Conservation (phyloP, 2,329 filamentous ascomycete species). For the Trichophyton rubrum region DNA sequence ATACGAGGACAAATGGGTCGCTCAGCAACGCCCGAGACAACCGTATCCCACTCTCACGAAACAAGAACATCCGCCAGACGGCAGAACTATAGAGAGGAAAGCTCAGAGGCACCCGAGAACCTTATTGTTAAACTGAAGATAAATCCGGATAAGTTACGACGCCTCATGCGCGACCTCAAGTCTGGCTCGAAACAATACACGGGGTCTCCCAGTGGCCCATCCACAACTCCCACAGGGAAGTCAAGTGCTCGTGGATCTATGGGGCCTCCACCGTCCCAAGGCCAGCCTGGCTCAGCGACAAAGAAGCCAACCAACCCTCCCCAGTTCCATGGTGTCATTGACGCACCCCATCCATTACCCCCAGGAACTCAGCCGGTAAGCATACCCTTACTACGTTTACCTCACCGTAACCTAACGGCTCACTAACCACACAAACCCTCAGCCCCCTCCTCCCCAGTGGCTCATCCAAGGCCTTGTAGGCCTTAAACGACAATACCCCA, state of each 20-base stretch:
- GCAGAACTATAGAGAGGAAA: constrained; percentile 65
- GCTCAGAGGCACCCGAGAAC: constrained; percentile 55
- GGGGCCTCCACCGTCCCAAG: constrained; percentile 19
- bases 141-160: constrained; percentile 56
- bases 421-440: constrained; percentile 4
- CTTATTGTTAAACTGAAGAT: constrained; percentile 66
- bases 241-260: constrained; percentile 24
- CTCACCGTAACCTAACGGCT: constrained; percentile 1
- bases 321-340: constrained; percentile 33
- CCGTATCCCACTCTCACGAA: constrained; percentile 56
- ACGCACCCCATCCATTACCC: constrained; percentile 33
- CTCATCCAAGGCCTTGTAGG: constrained; percentile 60
- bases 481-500: constrained; percentile 58
- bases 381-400: constrained; percentile 11
- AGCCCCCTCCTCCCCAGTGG: constrained; percentile 84
- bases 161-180: constrained; percentile 47
- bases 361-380: constrained; percentile 34
- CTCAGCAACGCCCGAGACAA: constrained; percentile 73
- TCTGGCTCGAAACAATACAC: constrained; percentile 25
- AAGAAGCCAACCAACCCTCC: constrained; percentile 23
- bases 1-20: constrained; percentile 58
- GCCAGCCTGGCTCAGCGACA: constrained; percentile 13
- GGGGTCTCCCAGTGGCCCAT: constrained; percentile 32
- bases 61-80: constrained; percentile 53
- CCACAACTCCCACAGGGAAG: constrained; percentile 28